These are phyloP conservation scores for Penicillium concentricum DNA, from an alignment of 2,329 filamentous ascomycete genomes.

Conservation along the genomic window DNA sequence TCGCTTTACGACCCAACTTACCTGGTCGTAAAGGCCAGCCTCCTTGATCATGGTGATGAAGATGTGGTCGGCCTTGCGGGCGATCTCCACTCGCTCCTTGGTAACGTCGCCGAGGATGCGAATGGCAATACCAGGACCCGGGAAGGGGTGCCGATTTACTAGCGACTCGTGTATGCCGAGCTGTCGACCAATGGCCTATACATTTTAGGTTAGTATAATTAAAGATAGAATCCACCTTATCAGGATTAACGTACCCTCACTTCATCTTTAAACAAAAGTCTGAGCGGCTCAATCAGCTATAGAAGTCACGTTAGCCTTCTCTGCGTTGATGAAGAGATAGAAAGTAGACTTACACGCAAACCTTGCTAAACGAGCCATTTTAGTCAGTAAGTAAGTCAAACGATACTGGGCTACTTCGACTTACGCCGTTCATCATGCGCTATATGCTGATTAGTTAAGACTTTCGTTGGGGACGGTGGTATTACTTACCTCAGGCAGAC, in stretches of 20 bases:
- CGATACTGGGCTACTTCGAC: background rate
- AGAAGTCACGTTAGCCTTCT: background rate
- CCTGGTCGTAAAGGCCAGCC: slow-evolving; percentile 43
- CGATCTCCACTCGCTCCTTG: slow-evolving; percentile 73
- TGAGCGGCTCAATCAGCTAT: slow-evolving; percentile 69
- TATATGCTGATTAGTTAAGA: background rate
- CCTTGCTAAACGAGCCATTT: background rate
- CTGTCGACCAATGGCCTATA: slow-evolving; percentile 57
- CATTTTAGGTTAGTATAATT: background rate
- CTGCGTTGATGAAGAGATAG: background rate
- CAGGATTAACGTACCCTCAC: slow-evolving; percentile 50
- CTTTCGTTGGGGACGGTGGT: background rate
- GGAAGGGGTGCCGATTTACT: slow-evolving; percentile 72
- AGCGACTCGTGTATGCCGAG: slow-evolving; percentile 72
- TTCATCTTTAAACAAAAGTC: slow-evolving; percentile 82
- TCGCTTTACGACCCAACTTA: background rate
- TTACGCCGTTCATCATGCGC: background rate
- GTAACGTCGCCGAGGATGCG: slow-evolving; percentile 84
- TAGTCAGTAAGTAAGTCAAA: background rate
- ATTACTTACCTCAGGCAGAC: background rate
- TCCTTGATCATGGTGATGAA: slow-evolving; percentile 48
- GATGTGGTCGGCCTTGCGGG: slow-evolving; percentile 48
- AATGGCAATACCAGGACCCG: slow-evolving; percentile 70
- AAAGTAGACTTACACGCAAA: background rate
- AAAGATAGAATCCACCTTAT: slow-evolving; percentile 22